phyloP scores from a whole-genome alignment of 2,329 filamentous ascomycete species.

The Didymella exigua region DNA sequence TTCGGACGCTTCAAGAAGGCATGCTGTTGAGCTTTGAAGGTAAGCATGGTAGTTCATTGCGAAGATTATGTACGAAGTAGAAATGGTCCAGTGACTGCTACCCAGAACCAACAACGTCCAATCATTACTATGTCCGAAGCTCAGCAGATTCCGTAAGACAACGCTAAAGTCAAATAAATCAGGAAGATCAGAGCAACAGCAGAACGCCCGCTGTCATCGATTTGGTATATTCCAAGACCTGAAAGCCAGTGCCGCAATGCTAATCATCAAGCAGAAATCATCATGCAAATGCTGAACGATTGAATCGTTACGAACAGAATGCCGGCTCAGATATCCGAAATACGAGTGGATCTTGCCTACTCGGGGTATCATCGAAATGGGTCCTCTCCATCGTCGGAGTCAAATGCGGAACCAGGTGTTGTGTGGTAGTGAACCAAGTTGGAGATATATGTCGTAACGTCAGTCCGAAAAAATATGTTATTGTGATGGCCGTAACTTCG shows the following conservation, averaged over 20 bases:
- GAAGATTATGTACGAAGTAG: slow-evolving; percentile 9
- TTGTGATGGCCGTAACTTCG: slow-evolving; percentile 30
- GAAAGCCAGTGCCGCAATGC: slow-evolving; percentile 16
- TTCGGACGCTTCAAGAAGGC: neutral
- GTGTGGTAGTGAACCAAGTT: slow-evolving; percentile 22
- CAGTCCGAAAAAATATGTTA: slow-evolving; percentile 28
- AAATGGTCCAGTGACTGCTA: neutral
- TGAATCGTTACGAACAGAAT: slow-evolving; percentile 19
- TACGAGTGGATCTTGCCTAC: slow-evolving; percentile 30
- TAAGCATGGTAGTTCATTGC: neutral
- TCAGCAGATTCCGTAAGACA: neutral
- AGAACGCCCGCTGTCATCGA: slow-evolving; percentile 33
- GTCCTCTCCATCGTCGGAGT: slow-evolving; percentile 31
- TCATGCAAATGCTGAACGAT: slow-evolving; percentile 20
- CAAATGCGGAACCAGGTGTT: slow-evolving; percentile 20
- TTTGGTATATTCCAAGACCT: slow-evolving; percentile 35
- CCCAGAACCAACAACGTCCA: slow-evolving; percentile 11
- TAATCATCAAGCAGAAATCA: slow-evolving; percentile 17
- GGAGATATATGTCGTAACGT: slow-evolving; percentile 23
- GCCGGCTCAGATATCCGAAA: slow-evolving; percentile 21
- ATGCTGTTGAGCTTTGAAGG: neutral
- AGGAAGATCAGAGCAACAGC: neutral
- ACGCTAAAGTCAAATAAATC: slow-evolving; percentile 2
- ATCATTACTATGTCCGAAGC: slow-evolving; percentile 17
- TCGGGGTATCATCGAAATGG: slow-evolving; percentile 42